These are phyloP conservation scores for Fraxinus dipetala DNA, from an alignment of 305 asterid genomes.

Conservation along the genomic window DNA sequence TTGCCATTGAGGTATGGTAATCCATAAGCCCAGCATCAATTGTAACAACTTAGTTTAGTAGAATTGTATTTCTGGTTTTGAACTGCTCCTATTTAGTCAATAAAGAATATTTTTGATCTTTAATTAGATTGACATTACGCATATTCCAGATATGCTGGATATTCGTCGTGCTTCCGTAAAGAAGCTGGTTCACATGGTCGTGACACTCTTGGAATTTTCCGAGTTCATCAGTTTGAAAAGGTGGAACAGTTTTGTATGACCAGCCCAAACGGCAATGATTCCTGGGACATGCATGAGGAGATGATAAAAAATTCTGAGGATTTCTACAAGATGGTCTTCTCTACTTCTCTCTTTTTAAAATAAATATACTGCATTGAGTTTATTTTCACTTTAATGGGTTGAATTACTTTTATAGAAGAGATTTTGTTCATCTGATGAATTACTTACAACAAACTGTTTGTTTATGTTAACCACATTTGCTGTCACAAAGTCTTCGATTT, in stretches of 20 bases:
- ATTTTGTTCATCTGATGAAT: neutral
- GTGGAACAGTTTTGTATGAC: constrained; percentile 88
- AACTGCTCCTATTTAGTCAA: constrained; percentile 7
- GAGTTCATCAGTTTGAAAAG: constrained; percentile 93
- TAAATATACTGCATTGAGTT: neutral
- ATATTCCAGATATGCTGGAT: constrained; percentile 76
- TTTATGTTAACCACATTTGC: neutral
- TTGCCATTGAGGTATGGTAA: constrained; percentile 66
- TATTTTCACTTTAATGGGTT: neutral
- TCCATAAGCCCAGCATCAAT: neutral
- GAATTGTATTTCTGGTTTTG: constrained; percentile 14
- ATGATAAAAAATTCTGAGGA: constrained; percentile 85
- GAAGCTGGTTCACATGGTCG: constrained; percentile 98
- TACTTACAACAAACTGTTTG: neutral
- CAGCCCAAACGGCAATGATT: constrained; percentile 69
- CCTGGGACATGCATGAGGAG: constrained; percentile 94
- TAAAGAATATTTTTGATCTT: neutral
- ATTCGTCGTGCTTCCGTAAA: constrained; percentile 86
- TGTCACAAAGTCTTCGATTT: too few species aligned
- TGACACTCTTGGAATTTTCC: constrained; percentile 87
- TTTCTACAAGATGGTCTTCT: constrained; percentile 63
- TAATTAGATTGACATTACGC: constrained; percentile 5
- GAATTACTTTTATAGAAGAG: neutral
- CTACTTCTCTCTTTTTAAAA: neutral
- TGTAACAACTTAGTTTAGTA: neutral